Percentiles rank a stretch among this genome's conserved stretches.
Evolutionary conservation across 768 basidiomycete species (phyloP).

Genomic region (Suillus spraguei): DNA sequence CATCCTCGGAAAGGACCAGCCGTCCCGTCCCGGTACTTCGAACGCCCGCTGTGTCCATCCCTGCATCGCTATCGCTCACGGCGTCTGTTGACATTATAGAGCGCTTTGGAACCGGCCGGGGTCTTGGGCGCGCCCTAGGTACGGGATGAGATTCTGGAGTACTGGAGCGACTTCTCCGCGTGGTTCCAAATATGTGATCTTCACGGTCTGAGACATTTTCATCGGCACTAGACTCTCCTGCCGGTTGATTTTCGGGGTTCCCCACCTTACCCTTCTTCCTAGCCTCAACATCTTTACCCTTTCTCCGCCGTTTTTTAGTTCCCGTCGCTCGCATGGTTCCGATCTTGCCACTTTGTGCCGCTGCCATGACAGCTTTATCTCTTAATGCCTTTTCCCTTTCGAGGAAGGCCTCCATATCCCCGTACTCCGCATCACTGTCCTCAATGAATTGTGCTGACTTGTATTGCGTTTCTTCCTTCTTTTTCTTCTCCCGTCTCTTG

Average conservation of each 20-base stretch:
- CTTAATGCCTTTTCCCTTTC: conserved; percentile 68
- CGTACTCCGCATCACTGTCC: conserved; percentile 86
- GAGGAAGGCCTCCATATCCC: conserved; percentile 81
- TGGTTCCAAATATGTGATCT: conserved; percentile 23
- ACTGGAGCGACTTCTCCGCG: conserved; percentile 29
- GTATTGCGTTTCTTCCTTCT: conserved; percentile 72
- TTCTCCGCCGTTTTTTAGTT: conserved; percentile 60
- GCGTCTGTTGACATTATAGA: neutral
- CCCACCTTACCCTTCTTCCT: conserved; percentile 39
- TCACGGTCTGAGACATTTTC: conserved; percentile 24
- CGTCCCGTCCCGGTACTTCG: conserved; percentile 30
- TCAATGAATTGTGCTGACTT: conserved; percentile 92
- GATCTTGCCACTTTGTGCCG: conserved; percentile 44
- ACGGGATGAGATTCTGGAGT: conserved; percentile 19
- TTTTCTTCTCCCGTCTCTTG: conserved; percentile 50
- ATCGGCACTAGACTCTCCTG: conserved; percentile 30
- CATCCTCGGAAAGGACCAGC: conserved; percentile 41
- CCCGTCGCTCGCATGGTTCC: conserved; percentile 48
- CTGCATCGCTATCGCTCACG: neutral
- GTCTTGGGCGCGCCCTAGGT: conserved; percentile 34
- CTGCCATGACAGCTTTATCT: conserved; percentile 50
- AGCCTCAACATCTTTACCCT: conserved; percentile 46
- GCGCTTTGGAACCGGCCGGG: conserved; percentile 44
- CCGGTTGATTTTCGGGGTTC: conserved; percentile 30
- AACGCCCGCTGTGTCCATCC: neutral